Evolutionary conservation across 768 basidiomycete genomes (phyloP).

Genomic region (Leucosporidium yakuticum): DNA sequence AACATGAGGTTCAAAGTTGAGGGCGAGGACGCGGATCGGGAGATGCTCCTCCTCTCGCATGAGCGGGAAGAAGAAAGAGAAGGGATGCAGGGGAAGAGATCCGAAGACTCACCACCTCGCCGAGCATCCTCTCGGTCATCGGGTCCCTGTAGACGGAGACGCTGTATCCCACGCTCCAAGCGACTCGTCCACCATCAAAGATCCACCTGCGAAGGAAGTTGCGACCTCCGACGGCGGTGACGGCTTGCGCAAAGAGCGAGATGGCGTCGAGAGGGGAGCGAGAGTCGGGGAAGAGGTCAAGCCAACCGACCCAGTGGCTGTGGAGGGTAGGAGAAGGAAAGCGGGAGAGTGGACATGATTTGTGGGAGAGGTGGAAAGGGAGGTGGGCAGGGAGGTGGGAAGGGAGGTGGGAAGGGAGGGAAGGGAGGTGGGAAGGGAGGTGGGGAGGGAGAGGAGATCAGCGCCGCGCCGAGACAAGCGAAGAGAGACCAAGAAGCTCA

Average conservation of each 20-base stretch:
- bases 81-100: not conserved
- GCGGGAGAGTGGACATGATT: not conserved
- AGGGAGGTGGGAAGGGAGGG: not conserved
- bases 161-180: conserved; percentile 15
- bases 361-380: too few relatives aligned
- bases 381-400: not conserved
- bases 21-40: too few relatives aligned
- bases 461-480: too few relatives aligned
- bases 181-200: conserved; percentile 25
- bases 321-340: not conserved
- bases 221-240: conserved; percentile 18
- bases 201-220: conserved; percentile 31
- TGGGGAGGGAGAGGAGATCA: not conserved
- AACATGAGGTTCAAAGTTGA: not conserved
- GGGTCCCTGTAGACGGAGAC: conserved; percentile 21
- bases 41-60: too few relatives aligned
- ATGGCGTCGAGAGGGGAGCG: conserved; percentile 1
- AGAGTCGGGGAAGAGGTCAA: conserved; percentile 19
- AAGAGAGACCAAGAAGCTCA: not conserved
- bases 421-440: not conserved
- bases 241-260: conserved; percentile 14
- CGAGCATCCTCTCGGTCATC: conserved; percentile 5
- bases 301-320: conserved; percentile 33
- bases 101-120: not conserved
- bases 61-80: not conserved